Conservation (phyloP, 257 asterid genomes). For the Capsicum pubescens region DNA sequence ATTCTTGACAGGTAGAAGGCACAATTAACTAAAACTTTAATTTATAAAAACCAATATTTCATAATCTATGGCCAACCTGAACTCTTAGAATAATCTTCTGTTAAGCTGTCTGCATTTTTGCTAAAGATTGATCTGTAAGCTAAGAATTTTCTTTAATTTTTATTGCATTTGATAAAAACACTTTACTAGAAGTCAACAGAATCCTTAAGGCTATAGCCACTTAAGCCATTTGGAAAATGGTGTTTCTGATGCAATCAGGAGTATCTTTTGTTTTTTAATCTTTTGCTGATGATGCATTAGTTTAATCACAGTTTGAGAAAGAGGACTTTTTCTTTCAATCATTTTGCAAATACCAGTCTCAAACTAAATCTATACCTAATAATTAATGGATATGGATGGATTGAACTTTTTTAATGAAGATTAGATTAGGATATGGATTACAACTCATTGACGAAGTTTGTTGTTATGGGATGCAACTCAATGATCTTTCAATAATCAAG, state of each 20-base stretch:
- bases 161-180: neutral
- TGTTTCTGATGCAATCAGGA: conserved; percentile 8
- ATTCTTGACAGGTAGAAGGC: conserved; percentile 20
- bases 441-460: conserved; percentile 1
- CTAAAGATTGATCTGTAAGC: conserved; percentile 3
- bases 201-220: neutral
- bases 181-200: neutral
- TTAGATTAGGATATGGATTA: conserved; percentile 21
- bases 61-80: conserved; percentile 2
- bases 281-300: neutral
- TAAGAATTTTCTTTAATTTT: neutral
- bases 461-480: neutral
- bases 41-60: neutral
- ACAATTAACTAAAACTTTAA: neutral
- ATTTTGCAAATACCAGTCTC: too few species aligned
- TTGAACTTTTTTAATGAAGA: neutral
- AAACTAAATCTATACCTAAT: neutral
- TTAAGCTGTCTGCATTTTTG: conserved; percentile 19
- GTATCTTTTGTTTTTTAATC: neutral
- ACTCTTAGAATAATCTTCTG: conserved; percentile 13
- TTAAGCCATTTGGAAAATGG: neutral
- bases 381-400: neutral
- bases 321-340: too few species aligned
- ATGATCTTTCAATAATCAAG: neutral
- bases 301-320: conserved; percentile 1